A percentile compares a stretch with the other conserved stretches of the same genome.
phyloP scores from a whole-genome alignment of 805 yeast species.

The Pichia kluyveri region DNA sequence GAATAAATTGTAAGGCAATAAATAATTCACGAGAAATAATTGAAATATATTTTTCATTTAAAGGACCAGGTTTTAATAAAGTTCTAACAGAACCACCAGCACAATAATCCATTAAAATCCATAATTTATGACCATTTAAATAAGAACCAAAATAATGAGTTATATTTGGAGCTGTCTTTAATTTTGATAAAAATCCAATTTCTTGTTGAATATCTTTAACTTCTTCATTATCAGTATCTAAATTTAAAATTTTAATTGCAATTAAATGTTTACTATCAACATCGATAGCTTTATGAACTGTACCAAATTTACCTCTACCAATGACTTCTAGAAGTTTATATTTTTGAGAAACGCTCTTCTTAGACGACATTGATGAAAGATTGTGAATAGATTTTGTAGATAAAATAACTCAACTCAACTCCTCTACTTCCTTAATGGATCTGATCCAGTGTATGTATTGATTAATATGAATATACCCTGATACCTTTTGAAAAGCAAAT shows the following conservation, averaged over 20 bases:
- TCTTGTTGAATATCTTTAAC: conserved; percentile 92
- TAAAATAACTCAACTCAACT: no score
- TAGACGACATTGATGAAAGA: not conserved
- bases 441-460: no score
- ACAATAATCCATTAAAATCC: conserved; percentile 97
- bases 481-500: no score
- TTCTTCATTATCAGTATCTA: conserved; percentile 91
- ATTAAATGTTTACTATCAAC: conserved; percentile 65
- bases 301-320: conserved; percentile 95
- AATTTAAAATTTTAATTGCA: conserved; percentile 86
- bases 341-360: conserved; percentile 21
- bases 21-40: conserved; percentile 80
- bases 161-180: conserved; percentile 82
- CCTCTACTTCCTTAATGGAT: no score
- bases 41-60: conserved; percentile 78
- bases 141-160: conserved; percentile 89
- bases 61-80: conserved; percentile 71
- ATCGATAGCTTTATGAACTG: conserved; percentile 82
- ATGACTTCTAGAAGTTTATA: conserved; percentile 83
- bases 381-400: no score
- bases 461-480: no score
- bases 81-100: conserved; percentile 94
- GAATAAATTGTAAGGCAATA: conserved; percentile 72
- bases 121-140: conserved; percentile 78
- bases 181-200: conserved; percentile 72